A percentile compares a stretch with the other conserved stretches of the same genome.
phyloP scores from a whole-genome alignment of 2,329 filamentous ascomycete species.

The Exserohilum rostratum region DNA sequence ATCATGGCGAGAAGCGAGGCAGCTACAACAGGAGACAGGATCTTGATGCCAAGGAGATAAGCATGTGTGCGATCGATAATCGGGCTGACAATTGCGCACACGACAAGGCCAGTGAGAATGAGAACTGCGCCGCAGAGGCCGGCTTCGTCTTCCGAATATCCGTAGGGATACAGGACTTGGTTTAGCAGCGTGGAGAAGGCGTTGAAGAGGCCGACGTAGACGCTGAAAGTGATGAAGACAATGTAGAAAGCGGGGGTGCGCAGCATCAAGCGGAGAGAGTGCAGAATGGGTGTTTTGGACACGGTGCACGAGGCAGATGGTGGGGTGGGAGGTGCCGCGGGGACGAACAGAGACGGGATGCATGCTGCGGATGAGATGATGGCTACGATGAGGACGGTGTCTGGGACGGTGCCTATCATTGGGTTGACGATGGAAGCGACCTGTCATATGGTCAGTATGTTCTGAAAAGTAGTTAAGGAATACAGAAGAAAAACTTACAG shows the following conservation, averaged over 20 bases:
- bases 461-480: too few relatives aligned
- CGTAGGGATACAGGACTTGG: slow-evolving; percentile 87
- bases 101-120: slow-evolving; percentile 84
- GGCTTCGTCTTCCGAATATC: slow-evolving; percentile 80
- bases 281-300: slow-evolving; percentile 58
- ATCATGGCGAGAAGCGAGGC: slow-evolving; percentile 77
- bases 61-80: slow-evolving; percentile 84
- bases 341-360: slow-evolving; percentile 82
- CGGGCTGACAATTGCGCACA: slow-evolving; percentile 76
- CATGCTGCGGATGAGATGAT: slow-evolving; percentile 76
- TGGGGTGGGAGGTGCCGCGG: slow-evolving; percentile 76
- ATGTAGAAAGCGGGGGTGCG: slow-evolving; percentile 77
- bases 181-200: slow-evolving; percentile 84
- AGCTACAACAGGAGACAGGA: slow-evolving; percentile 75
- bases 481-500: slow-evolving; percentile 57
- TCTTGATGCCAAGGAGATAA: slow-evolving; percentile 74
- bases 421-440: slow-evolving; percentile 83
- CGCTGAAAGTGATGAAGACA: slow-evolving; percentile 76
- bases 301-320: slow-evolving; percentile 70
- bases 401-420: slow-evolving; percentile 75
- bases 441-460: slow-evolving; percentile 32
- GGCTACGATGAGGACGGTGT: slow-evolving; percentile 82
- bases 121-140: slow-evolving; percentile 89
- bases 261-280: slow-evolving; percentile 57
- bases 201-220: slow-evolving; percentile 95